These are phyloP conservation scores for Yamadazyma blattariae DNA, from an alignment of 1,139 yeast species.

Conservation along the genomic window DNA sequence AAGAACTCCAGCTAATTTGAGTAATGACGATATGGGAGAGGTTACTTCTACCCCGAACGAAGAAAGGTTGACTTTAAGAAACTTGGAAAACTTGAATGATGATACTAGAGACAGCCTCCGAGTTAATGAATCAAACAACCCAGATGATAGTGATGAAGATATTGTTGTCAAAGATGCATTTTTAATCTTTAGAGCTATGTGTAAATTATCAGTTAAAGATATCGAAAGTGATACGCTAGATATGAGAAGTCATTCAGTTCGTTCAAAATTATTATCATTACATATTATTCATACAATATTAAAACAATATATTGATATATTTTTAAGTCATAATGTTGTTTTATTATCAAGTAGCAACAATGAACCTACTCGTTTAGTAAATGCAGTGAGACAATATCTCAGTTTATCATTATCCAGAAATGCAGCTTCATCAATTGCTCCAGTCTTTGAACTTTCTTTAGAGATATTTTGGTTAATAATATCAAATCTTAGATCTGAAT, in stretches of 20 bases:
- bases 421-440: constrained; percentile 89
- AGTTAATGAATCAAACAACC: constrained; percentile 47
- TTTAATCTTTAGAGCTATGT: constrained; percentile 88
- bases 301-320: constrained; percentile 81
- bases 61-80: constrained; percentile 53
- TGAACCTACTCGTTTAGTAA: constrained; percentile 63
- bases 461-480: constrained; percentile 92
- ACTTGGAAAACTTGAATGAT: constrained; percentile 54
- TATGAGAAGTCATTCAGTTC: constrained; percentile 85
- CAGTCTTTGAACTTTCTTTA: constrained; percentile 86
- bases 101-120: constrained; percentile 49
- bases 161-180: constrained; percentile 86
- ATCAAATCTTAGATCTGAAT: constrained; percentile 78
- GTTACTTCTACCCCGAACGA: constrained; percentile 10
- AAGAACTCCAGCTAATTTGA: constrained; percentile 17
- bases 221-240: constrained; percentile 71
- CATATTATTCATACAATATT: constrained; percentile 86
- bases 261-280: constrained; percentile 85
- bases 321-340: constrained; percentile 62
- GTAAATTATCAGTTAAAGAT: constrained; percentile 83
- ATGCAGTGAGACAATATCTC: constrained; percentile 80
- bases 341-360: constrained; percentile 56
- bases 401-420: constrained; percentile 84
- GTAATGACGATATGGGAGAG: constrained; percentile 20
- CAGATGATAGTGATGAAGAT: constrained; percentile 55